Evolutionary conservation across 2,329 filamentous ascomycete species (phyloP).

Genomic region (Verticillium klebahnii): DNA sequence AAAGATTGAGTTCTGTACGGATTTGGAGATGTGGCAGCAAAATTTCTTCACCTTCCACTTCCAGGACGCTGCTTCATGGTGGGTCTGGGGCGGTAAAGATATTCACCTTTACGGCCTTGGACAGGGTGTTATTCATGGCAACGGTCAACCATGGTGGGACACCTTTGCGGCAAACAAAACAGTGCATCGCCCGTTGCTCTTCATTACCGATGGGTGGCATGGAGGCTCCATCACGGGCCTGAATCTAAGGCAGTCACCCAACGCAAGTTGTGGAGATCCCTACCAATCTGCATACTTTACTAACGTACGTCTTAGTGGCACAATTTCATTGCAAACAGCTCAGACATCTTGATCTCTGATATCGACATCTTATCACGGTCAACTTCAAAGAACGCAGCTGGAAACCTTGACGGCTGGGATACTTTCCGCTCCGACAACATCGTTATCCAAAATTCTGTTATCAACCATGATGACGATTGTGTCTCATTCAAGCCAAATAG

Average conservation of each 20-base stretch:
- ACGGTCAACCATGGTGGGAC: slow-evolving; percentile 61
- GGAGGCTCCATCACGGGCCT: slow-evolving; percentile 54
- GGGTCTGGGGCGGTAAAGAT: slow-evolving; percentile 25
- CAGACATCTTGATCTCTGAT: slow-evolving; percentile 57
- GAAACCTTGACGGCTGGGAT: slow-evolving; percentile 64
- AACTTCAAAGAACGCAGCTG: slow-evolving; percentile 16
- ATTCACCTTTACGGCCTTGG: slow-evolving; percentile 61
- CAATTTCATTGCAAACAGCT: slow-evolving; percentile 62
- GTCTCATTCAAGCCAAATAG: slow-evolving; percentile 74
- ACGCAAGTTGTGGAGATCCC: no score
- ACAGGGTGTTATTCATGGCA: slow-evolving; percentile 45
- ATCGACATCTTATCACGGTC: slow-evolving; percentile 42
- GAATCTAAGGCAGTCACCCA: slow-evolving; percentile 52
- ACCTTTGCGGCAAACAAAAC: slow-evolving; percentile 50
- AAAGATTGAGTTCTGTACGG: slow-evolving; percentile 57
- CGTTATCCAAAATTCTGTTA: slow-evolving; percentile 61
- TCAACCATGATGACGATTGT: slow-evolving; percentile 65
- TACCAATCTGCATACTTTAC: no score
- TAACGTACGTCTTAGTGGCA: slow-evolving; percentile 21
- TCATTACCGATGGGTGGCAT: slow-evolving; percentile 52
- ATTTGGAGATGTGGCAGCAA: slow-evolving; percentile 62
- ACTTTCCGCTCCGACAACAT: slow-evolving; percentile 58
- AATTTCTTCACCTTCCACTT: slow-evolving; percentile 60
- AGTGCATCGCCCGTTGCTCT: slow-evolving; percentile 52
- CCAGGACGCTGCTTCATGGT: slow-evolving; percentile 54